phyloP scores from a whole-genome alignment of 192 early-diverging fungal species.

The Lunasporangiospora selenospora region DNA sequence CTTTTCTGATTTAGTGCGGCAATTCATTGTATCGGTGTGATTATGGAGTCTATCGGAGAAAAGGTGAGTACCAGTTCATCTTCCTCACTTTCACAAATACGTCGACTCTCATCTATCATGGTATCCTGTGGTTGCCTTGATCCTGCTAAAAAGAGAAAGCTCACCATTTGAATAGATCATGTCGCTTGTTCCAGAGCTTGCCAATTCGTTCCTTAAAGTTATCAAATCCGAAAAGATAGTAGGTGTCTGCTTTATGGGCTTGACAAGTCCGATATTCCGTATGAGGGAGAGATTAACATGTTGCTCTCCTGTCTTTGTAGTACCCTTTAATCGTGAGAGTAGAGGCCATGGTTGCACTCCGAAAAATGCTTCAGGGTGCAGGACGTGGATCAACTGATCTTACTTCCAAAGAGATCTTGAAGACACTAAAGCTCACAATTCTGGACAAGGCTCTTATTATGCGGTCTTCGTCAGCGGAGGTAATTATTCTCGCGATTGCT shows the following conservation, averaged over 20 bases:
- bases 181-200: conserved; percentile 73
- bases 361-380: conserved; percentile 71
- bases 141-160: no score
- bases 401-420: conserved; percentile 75
- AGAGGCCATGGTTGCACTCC: conserved; percentile 73
- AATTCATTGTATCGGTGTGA: conserved; percentile 73
- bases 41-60: conserved; percentile 78
- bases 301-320: conserved; percentile 10
- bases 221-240: conserved; percentile 71
- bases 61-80: no score
- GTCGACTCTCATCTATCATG: no score
- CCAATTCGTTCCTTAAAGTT: conserved; percentile 65
- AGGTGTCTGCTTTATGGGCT: no score
- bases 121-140: no score
- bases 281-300: neutral
- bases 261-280: no score
- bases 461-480: conserved; percentile 69
- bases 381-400: conserved; percentile 74
- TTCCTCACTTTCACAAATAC: no score
- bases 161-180: conserved; percentile 52
- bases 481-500: conserved; percentile 24
- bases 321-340: conserved; percentile 66
- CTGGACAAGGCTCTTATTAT: conserved; percentile 77
- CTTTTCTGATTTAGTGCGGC: conserved; percentile 61
- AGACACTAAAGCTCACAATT: conserved; percentile 66